phyloP scores from a whole-genome alignment of 495 filamentous ascomycete species.

The Aspergillus steynii region DNA sequence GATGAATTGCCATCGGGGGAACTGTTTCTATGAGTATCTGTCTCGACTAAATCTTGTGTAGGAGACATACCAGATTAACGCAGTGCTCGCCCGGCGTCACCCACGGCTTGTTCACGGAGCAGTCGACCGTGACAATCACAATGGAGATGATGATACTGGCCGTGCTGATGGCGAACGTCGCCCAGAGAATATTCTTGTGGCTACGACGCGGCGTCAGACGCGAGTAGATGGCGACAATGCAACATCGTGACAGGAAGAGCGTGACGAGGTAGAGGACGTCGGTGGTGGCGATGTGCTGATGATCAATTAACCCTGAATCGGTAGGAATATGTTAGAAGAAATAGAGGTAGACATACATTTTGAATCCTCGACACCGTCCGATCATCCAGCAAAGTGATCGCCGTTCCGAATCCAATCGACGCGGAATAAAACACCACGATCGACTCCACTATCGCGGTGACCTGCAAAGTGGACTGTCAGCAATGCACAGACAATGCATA shows the following conservation, averaged over 20 bases:
- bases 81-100: slow-evolving; percentile 24
- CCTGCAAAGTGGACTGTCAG: slow-evolving; percentile 11
- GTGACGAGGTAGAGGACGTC: slow-evolving; percentile 35
- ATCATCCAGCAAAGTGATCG: slow-evolving; percentile 20
- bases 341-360: slow-evolving; percentile 18
- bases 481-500: neutral
- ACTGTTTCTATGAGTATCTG: slow-evolving; percentile 16
- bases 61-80: slow-evolving; percentile 28
- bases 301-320: neutral
- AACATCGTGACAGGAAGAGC: slow-evolving; percentile 33
- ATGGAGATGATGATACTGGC: slow-evolving; percentile 22
- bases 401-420: slow-evolving; percentile 29
- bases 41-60: too few relatives aligned
- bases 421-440: slow-evolving; percentile 23
- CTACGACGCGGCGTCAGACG: slow-evolving; percentile 31
- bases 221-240: slow-evolving; percentile 30
- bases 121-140: slow-evolving; percentile 25
- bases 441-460: slow-evolving; percentile 23
- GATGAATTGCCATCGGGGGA: slow-evolving; percentile 33
- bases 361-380: slow-evolving; percentile 21
- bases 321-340: neutral
- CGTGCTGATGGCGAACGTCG: slow-evolving; percentile 16
- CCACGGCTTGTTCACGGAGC: slow-evolving; percentile 29
- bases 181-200: slow-evolving; percentile 24
- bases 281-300: slow-evolving; percentile 22